Evolutionary conservation across 768 basidiomycete genomes (phyloP), one percentile per base, ranked within the genome.

Genomic region (Mrakia gelida): DNA sequence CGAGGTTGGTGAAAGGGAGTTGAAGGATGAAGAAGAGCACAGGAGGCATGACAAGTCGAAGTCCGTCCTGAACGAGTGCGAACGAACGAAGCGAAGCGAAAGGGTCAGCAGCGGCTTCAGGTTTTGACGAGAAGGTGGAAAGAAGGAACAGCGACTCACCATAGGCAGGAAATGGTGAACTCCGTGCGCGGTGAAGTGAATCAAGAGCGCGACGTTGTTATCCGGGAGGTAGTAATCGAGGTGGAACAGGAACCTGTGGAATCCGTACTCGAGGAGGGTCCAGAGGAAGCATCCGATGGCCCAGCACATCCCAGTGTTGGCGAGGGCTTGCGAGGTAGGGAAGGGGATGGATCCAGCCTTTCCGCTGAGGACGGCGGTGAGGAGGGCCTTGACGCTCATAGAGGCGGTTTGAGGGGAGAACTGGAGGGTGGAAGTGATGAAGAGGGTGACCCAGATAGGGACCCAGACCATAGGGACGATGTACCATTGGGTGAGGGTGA

Each of bases 181-280:
- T 23, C 97, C 97, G 82, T 98, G 97, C 83, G 93, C 87, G 82
- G 93, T 83, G 86, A 99, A 99, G 83, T 99, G 97, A 34, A 98
- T 83, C 62, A 90, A 89, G 82, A 98, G 87, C 85, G 91, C 92
- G 73, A 86, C 85, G 8, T 91, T 91, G 77, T 86, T 87, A 84
- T 99, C 97, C 3, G 97, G 97, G 30, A 99, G 88, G 82, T 87
- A 84, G 13, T 89, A 87, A 82, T 99, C 97, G 81, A 99, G 86
- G 84, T 99, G 97, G 90, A 99, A 99, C 71, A 99, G 86, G 89
- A 98, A 98, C 61, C 97, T 91, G 85, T 99, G 97, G 82, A 99
- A 86, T 18, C 87, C 86, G 83, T 98, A 99, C 85, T 98, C 97
- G 84, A 97, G 85, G 78, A 97, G 83, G 0, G 97, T 98, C 96